These are phyloP conservation scores for Alternaria sp. DNA, from an alignment of 2,329 filamentous ascomycete species.

Conservation along the genomic window DNA sequence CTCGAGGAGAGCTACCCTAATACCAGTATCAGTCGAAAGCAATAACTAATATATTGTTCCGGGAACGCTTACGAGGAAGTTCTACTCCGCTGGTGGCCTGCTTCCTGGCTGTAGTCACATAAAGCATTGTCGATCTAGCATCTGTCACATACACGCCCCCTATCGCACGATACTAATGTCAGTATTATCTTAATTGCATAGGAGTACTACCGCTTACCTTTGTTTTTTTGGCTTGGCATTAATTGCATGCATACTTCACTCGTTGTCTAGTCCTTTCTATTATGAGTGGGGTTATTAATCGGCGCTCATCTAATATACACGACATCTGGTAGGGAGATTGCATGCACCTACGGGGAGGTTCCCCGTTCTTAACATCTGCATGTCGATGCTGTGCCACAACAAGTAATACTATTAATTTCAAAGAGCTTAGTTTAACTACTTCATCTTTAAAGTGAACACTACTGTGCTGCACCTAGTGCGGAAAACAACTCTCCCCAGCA, in stretches of 20 bases:
- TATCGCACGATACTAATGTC: conserved; percentile 5
- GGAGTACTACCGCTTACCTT: conserved; percentile 13
- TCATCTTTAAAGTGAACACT: conserved; percentile 1
- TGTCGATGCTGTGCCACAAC: conserved; percentile 7
- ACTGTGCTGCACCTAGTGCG: neutral
- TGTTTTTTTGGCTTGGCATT: conserved; percentile 17
- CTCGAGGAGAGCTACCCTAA: conserved; percentile 7
- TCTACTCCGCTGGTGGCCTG: neutral
- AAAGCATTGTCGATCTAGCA: neutral
- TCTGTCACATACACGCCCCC: neutral
- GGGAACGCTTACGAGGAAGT: neutral
- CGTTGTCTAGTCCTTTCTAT: conserved; percentile 12
- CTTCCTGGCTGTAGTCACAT: neutral
- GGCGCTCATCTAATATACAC: neutral
- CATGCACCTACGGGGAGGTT: neutral
- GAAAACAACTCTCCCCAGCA: neutral
- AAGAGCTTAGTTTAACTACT: conserved; percentile 2
- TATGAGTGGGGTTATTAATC: neutral
- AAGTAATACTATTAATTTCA: neutral
- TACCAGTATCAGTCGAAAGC: neutral
- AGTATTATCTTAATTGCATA: conserved; percentile 7
- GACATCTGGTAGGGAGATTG: neutral
- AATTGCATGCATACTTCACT: conserved; percentile 20
- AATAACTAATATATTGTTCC: neutral
- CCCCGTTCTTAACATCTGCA: neutral